Base-by-base conservation (phyloP, 495 filamentous ascomycete genomes). In the Trichoderma asperelloides region DNA sequence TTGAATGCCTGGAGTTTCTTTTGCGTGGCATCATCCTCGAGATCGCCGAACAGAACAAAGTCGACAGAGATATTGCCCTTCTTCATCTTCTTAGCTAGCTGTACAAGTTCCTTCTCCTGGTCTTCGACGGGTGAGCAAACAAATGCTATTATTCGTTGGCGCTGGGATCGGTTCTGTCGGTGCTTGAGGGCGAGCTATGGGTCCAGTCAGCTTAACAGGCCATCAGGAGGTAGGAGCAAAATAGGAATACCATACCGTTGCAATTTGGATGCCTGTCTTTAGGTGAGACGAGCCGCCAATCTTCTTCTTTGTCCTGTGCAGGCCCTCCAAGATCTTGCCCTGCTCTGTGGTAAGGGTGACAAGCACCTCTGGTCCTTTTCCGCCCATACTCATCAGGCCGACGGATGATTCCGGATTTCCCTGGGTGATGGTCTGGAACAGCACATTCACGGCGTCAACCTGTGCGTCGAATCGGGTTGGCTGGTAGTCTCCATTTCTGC, bases 331-430 rank as follows among this genome's bases (percentile, higher is more conserved):
- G 69, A 99, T 92, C 78, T 96, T 93, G 73, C 95, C 96, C 71
- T 94, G 90, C 75, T 98, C 94, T 60, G 91, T 90, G 63, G 95
- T 98, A 76, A 98, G 84, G 25, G 96, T 99, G 30, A 95, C 94
- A 47, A 98, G 84, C 67, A 98, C 93, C 79, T 99, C 96, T 51
- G 95, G 95, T 15, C 93, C 92, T 73, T 93, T 94, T 71, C 95
- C 95, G 67, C 91, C 95, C 93, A 98, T 97, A 77, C 91, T 97
- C 93, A 99, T 96, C 63, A 99, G 83, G 68, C 95, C 95, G 66
- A 98, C 96, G 27, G 92, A 94, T 15, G 93, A 97, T 79, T 99
- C 95, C 27, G 95, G 90, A 78, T 99, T 96, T 76, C 86, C 90
- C 79, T 92, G 87, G 70, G 93, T 96, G 79, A 98, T 96, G 72